A percentile compares a stretch with the other conserved stretches of the same genome.
These are phyloP conservation scores for Aspergillaceae sp. DNA, from an alignment of 2,329 filamentous ascomycete species.

Conservation along the genomic window DNA sequence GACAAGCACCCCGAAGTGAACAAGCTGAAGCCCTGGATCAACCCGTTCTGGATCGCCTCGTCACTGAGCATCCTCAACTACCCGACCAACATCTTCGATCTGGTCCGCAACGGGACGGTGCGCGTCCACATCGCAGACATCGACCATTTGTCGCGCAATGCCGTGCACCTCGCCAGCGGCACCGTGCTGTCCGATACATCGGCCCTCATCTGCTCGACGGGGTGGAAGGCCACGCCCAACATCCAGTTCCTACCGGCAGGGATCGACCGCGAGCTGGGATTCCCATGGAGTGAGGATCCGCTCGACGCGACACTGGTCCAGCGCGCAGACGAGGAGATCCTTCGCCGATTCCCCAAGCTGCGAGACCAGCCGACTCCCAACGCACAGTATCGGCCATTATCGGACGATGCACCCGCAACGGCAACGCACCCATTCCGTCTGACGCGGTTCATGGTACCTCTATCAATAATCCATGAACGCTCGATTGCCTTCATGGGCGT, in stretches of 20 bases:
- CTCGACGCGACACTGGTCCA: slow-evolving; percentile 31
- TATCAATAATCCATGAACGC: slow-evolving; percentile 31
- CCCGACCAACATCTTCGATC: slow-evolving; percentile 47
- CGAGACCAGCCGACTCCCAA: slow-evolving; percentile 31
- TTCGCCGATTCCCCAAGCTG: slow-evolving; percentile 44
- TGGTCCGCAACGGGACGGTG: slow-evolving; percentile 47
- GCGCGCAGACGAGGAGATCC: slow-evolving; percentile 44
- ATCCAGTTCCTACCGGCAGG: slow-evolving; percentile 41
- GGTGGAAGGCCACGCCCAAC: slow-evolving; percentile 46
- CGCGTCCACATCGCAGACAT: slow-evolving; percentile 50
- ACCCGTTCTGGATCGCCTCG: slow-evolving; percentile 46
- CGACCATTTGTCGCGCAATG: slow-evolving; percentile 35
- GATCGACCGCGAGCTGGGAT: slow-evolving; percentile 38
- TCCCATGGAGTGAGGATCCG: slow-evolving; percentile 32
- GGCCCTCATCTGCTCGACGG: slow-evolving; percentile 48
- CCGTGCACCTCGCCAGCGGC: slow-evolving; percentile 43
- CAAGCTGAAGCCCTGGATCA: slow-evolving; percentile 40
- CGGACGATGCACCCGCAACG: slow-evolving; percentile 25
- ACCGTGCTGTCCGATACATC: slow-evolving; percentile 38
- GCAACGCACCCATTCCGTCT: slow-evolving; percentile 42
- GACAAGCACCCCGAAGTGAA: slow-evolving; percentile 36
- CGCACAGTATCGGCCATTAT: slow-evolving; percentile 19
- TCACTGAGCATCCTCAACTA: slow-evolving; percentile 56
- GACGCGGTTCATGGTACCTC: slow-evolving; percentile 40
- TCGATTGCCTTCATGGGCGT: slow-evolving; percentile 44